Evolutionary conservation across 2,329 filamentous ascomycete genomes (phyloP).

Genomic region (Neoascochyta sp.): DNA sequence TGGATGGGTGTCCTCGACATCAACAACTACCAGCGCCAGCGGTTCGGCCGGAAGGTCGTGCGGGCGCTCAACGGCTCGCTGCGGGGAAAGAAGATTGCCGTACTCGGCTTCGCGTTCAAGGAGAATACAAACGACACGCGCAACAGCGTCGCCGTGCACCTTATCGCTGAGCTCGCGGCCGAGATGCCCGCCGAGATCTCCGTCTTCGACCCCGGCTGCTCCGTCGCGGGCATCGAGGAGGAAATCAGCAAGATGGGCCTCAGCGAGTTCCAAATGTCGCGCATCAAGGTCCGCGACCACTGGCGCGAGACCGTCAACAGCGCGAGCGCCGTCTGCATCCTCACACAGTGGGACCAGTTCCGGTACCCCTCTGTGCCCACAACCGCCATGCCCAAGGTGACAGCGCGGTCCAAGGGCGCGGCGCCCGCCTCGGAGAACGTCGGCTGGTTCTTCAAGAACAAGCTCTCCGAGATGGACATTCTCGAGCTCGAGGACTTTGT

Average conservation of each 20-base stretch:
- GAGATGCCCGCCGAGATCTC: slow-evolving; percentile 1
- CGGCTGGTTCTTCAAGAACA: slow-evolving; percentile 2
- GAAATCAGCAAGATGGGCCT: slow-evolving; percentile 1
- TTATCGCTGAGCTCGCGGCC: background rate
- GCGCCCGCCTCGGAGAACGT: slow-evolving; percentile 3
- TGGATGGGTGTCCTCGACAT: slow-evolving; percentile 71
- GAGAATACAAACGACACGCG: slow-evolving; percentile 73
- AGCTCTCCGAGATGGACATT: slow-evolving; percentile 5
- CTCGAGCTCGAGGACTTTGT: slow-evolving; percentile 2
- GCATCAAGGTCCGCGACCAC: background rate
- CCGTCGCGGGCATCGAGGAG: slow-evolving; percentile 1
- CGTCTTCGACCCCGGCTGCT: slow-evolving; percentile 38
- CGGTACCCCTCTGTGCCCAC: slow-evolving; percentile 2
- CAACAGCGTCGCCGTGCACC: background rate
- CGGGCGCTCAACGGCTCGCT: slow-evolving; percentile 66
- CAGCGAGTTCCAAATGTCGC: background rate
- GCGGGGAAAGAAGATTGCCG: slow-evolving; percentile 64
- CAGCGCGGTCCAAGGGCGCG: slow-evolving; percentile 12
- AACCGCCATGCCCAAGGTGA: slow-evolving; percentile 1
- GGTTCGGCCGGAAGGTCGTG: slow-evolving; percentile 58
- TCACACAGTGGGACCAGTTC: slow-evolving; percentile 13
- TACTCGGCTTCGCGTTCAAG: slow-evolving; percentile 77
- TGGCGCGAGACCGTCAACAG: background rate
- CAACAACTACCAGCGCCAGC: slow-evolving; percentile 70
- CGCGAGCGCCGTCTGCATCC: slow-evolving; percentile 6